Percentiles rank a stretch among this genome's conserved stretches.
Evolutionary conservation across 208 protist species (phyloP).

Genomic region (Acanthamoeba quina): DNA sequence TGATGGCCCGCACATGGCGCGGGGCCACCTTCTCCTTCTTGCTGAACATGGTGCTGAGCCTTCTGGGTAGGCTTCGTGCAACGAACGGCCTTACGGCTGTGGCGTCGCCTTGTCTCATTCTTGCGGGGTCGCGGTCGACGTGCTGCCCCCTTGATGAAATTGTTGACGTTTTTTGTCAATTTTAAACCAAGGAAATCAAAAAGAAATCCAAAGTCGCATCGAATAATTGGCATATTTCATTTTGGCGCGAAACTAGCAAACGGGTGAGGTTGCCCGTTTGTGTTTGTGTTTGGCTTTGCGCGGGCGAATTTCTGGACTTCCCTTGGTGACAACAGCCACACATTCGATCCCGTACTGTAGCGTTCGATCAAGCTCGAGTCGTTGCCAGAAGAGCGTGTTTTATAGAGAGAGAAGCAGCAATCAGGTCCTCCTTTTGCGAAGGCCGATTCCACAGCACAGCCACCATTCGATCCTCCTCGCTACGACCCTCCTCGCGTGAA

Average conservation of each 20-base stretch:
- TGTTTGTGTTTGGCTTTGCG: background rate
- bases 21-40: background rate
- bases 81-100: too few species aligned
- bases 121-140: background rate
- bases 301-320: background rate
- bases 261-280: background rate
- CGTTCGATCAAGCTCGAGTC: background rate
- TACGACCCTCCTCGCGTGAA: background rate
- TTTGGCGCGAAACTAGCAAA: background rate
- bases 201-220: too few species aligned
- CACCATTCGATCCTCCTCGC: background rate
- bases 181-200: too few species aligned
- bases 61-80: too few species aligned
- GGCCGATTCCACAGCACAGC: background rate
- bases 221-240: background rate
- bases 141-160: too few species aligned
- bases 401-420: background rate
- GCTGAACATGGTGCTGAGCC: background rate
- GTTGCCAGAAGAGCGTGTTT: background rate
- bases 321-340: background rate
- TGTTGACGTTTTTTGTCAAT: too few species aligned
- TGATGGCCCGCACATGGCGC: background rate
- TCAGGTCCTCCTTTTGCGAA: background rate
- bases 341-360: background rate
- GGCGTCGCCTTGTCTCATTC: background rate